phyloP scores from a whole-genome alignment of 2,329 filamentous ascomycete species.

The Monilinia aucupariae region DNA sequence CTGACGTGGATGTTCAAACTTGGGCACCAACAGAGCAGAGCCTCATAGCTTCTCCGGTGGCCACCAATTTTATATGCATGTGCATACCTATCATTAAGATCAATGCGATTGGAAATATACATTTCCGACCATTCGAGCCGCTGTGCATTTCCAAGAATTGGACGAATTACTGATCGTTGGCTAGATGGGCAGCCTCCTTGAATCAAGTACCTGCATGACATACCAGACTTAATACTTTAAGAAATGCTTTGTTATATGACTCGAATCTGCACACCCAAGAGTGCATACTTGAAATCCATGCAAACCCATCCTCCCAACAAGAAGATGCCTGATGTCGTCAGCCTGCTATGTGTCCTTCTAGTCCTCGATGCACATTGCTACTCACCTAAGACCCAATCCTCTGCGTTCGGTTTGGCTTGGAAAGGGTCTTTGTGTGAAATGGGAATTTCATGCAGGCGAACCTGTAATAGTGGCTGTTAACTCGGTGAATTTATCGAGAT shows the following conservation, averaged over 20 bases:
- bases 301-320: not conserved
- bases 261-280: not conserved
- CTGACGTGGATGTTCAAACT: not conserved
- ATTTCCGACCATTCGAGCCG: too few relatives aligned
- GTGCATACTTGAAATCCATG: not conserved
- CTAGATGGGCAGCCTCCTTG: not conserved
- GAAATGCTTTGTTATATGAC: not conserved
- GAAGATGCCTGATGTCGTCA: not conserved
- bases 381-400: not conserved
- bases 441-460: not conserved
- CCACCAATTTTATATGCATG: too few relatives aligned
- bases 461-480: not conserved
- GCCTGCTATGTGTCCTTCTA: not conserved
- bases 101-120: too few relatives aligned
- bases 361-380: not conserved
- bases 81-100: too few relatives aligned
- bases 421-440: not conserved
- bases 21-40: not conserved
- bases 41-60: not conserved
- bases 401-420: not conserved
- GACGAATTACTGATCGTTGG: too few relatives aligned
- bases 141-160: not conserved
- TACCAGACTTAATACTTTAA: not conserved
- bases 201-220: not conserved
- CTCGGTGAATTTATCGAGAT: not conserved